Evolutionary conservation across 2,329 filamentous ascomycete species (phyloP).

Genomic region (Leptosphaerulina australis): DNA sequence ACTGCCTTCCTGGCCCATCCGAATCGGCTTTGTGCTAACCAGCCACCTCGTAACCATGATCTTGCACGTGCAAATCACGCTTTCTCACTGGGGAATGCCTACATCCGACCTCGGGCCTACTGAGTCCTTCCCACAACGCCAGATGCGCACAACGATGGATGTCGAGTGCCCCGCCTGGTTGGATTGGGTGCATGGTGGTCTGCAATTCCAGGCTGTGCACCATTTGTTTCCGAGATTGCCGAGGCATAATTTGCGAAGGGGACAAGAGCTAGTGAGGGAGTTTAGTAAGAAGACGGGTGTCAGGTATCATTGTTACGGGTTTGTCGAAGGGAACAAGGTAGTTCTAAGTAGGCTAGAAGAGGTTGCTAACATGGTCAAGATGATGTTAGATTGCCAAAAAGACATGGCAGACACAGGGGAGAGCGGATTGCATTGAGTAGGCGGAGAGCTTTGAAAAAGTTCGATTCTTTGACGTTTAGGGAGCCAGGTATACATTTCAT

Average conservation of each 20-base stretch:
- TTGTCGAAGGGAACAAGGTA: slow-evolving; percentile 80
- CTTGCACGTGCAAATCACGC: slow-evolving; percentile 85
- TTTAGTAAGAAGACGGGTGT: slow-evolving; percentile 84
- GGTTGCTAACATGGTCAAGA: slow-evolving; percentile 77
- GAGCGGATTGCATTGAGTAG: slow-evolving; percentile 39
- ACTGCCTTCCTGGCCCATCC: slow-evolving; percentile 71
- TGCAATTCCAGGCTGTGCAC: slow-evolving; percentile 90
- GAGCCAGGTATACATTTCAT: background rate
- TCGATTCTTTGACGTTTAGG: slow-evolving; percentile 10
- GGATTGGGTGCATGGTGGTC: slow-evolving; percentile 85
- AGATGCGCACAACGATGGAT: slow-evolving; percentile 93
- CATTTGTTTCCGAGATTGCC: slow-evolving; percentile 85
- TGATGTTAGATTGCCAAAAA: slow-evolving; percentile 47
- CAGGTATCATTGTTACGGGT: slow-evolving; percentile 84
- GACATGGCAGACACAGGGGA: slow-evolving; percentile 50
- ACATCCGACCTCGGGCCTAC: slow-evolving; percentile 81
- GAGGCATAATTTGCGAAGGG: slow-evolving; percentile 77
- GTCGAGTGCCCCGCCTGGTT: slow-evolving; percentile 87
- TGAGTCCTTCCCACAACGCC: slow-evolving; percentile 88
- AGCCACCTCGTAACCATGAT: slow-evolving; percentile 82
- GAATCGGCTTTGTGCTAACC: slow-evolving; percentile 76
- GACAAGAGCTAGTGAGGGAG: slow-evolving; percentile 76
- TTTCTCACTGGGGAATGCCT: slow-evolving; percentile 93
- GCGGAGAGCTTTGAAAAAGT: slow-evolving; percentile 2
- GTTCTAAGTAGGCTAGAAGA: slow-evolving; percentile 79